A percentile compares a stretch with the other conserved stretches of the same genome.
Evolutionary conservation across 192 early-diverging fungal genomes (phyloP).

Genomic region (Linderina pennispora): DNA sequence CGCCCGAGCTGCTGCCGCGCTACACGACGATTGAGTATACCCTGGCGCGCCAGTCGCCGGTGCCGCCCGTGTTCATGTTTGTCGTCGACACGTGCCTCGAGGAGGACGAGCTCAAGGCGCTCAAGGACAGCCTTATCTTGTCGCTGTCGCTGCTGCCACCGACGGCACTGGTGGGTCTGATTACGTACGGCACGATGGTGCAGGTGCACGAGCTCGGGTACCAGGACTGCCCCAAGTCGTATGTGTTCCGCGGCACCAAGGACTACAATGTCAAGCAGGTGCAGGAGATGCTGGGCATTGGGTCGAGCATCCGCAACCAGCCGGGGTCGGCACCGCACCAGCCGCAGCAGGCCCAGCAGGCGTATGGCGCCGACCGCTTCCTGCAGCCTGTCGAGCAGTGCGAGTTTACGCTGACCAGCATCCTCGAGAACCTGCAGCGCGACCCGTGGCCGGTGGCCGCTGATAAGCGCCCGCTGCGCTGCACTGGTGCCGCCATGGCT

Average conservation of each 20-base stretch:
- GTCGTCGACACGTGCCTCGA: slow-evolving; percentile 97
- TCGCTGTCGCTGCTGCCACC: slow-evolving; percentile 87
- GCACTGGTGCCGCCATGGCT: slow-evolving; percentile 91
- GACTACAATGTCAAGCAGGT: slow-evolving; percentile 94
- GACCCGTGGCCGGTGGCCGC: slow-evolving; percentile 94
- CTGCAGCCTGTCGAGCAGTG: slow-evolving; percentile 89
- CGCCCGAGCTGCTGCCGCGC: slow-evolving; percentile 83
- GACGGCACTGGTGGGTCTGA: slow-evolving; percentile 88
- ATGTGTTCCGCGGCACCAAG: slow-evolving; percentile 96
- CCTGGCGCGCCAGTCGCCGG: slow-evolving; percentile 73
- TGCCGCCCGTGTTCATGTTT: slow-evolving; percentile 94
- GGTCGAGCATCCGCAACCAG: slow-evolving; percentile 38
- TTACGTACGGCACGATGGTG: slow-evolving; percentile 98
- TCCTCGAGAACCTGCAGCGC: slow-evolving; percentile 93
- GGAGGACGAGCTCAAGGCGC: slow-evolving; percentile 90
- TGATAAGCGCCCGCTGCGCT: slow-evolving; percentile 86
- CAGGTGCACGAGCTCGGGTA: slow-evolving; percentile 98
- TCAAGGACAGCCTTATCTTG: slow-evolving; percentile 90
- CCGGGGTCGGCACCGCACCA: slow-evolving; percentile 14
- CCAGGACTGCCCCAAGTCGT: slow-evolving; percentile 93
- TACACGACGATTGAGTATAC: slow-evolving; percentile 98
- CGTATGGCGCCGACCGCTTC: slow-evolving; percentile 61
- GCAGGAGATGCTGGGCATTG: slow-evolving; percentile 94
- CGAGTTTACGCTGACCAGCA: slow-evolving; percentile 91
- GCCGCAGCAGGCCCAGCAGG: slow-evolving; percentile 29